phyloP scores from a whole-genome alignment of 192 early-diverging fungal genomes.

The Kickxella alabastrina region DNA sequence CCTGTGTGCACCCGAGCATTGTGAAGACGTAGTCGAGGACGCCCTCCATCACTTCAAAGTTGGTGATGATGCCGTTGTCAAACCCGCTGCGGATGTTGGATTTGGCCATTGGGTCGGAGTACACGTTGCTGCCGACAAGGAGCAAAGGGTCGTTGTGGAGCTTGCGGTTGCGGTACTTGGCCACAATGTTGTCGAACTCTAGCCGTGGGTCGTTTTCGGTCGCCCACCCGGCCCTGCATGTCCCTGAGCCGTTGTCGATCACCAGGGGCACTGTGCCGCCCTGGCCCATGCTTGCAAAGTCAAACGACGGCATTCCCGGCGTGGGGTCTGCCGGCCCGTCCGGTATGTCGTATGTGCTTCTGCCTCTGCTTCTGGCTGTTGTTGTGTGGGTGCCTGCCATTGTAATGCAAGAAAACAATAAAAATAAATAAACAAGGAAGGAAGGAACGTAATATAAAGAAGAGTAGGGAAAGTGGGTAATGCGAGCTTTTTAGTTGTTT shows the following conservation, averaged over 20 bases:
- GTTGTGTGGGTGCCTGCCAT: conserved; percentile 5
- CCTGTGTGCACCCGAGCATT: conserved; percentile 69
- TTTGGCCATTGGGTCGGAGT: conserved; percentile 39
- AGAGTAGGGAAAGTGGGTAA: no score
- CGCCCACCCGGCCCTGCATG: conserved; percentile 82
- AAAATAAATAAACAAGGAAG: no score
- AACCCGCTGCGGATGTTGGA: conserved; percentile 45
- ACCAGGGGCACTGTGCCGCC: conserved; percentile 53
- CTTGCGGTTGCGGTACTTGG: conserved; percentile 60
- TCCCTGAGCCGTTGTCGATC: conserved; percentile 74
- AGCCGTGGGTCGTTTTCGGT: conserved; percentile 51
- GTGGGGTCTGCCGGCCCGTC: conserved; percentile 39
- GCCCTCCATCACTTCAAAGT: conserved; percentile 62
- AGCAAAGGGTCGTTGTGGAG: conserved; percentile 21
- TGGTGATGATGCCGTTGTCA: conserved; percentile 39
- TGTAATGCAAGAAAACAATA: no score
- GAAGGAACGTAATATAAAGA: no score
- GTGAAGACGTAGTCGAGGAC: conserved; percentile 84
- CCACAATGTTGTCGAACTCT: conserved; percentile 72
- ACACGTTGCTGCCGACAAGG: conserved; percentile 35
- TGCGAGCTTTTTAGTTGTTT: no score
- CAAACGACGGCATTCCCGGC: conserved; percentile 47
- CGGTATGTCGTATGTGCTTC: conserved; percentile 49
- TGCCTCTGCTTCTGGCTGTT: background rate
- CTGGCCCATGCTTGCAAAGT: conserved; percentile 51